Base-by-base conservation (phyloP, 139 green algal species). In the Ettlia oleoabundans region DNA sequence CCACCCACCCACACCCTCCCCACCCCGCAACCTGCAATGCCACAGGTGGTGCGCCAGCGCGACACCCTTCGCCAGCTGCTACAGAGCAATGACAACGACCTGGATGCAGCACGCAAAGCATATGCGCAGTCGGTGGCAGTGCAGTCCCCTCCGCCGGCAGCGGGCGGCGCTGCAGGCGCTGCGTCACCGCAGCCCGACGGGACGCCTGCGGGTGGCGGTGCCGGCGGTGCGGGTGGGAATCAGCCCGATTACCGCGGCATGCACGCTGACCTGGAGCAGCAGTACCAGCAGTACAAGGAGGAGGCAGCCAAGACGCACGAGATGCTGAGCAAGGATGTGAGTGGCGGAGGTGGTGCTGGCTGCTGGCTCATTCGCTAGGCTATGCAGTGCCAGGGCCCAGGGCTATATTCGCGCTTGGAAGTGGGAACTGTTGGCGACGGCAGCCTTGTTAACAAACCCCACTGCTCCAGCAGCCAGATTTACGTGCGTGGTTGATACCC, bases 11-110 rank as follows among this genome's bases (percentile, higher is more conserved):
- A 10, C 62, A 30, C 30, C 28, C 62, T 41, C 33, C 43, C 28
- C 43, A 58, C 82, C 66, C 74, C 69, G 38, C 65, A 83, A 4
- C 40, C 73, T 13, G 22, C 13, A 10, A 24, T 15, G 13, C 47
- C 41, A 55, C 84, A 87, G 76, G 63, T 91, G 13, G 81, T 89
- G 43, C 76, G 89, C n/a, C 89, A 92, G 84, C 84, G 89, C 21
- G 88, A 92, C 78, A 80, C 87, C 28, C 86, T 92, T 74, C 74
- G 74, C 43, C 65, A 81, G 66, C 82, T 92, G 53, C 72, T 92
- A 58, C 65, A 86, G 40, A 33, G 32, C 78, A 58, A 24, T 52
- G 84, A 47, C 71, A 80, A 61, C 62, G 71, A 88, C 42, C 70
- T 85, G 38, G 69, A 72, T 32, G 33, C 55, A 3, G 84, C 75